Evolutionary conservation across 805 yeast species (phyloP).

Genomic region (Yarrowia porcina): DNA sequence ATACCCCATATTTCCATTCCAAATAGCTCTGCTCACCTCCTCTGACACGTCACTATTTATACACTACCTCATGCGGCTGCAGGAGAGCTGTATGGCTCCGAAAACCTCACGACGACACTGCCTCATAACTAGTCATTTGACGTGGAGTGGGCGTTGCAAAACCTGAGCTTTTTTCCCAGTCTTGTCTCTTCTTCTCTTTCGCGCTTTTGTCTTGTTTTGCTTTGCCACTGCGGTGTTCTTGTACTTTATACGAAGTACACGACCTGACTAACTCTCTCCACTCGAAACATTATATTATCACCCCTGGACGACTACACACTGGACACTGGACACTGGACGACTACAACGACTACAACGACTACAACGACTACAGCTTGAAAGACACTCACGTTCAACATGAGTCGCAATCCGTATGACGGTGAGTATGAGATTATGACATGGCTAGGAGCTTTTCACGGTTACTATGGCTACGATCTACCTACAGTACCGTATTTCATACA

Average conservation of each 20-base stretch:
- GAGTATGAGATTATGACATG: constrained; percentile 18
- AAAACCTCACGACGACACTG: constrained; percentile 22
- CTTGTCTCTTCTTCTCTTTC: background rate
- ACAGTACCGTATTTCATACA: too few species aligned
- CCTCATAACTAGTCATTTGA: constrained; percentile 15
- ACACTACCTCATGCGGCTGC: constrained; percentile 12
- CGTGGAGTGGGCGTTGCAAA: background rate
- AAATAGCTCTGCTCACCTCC: background rate
- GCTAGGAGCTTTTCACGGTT: too few species aligned
- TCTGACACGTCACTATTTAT: constrained; percentile 11
- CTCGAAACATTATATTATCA: background rate
- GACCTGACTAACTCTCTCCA: too few species aligned
- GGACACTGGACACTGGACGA: too few species aligned
- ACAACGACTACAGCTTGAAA: too few species aligned
- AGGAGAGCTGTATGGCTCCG: background rate
- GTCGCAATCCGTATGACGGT: constrained; percentile 23
- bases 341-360: too few species aligned
- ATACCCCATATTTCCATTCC: too few species aligned
- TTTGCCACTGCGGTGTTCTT: too few species aligned
- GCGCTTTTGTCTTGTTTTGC: background rate
- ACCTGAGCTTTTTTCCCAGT: too few species aligned
- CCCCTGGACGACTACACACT: too few species aligned
- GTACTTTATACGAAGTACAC: too few species aligned
- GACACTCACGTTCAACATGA: background rate
- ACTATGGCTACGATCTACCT: too few species aligned